Evolutionary conservation across 495 filamentous ascomycete species (phyloP).

Genomic region (Tuber melanosporum): DNA sequence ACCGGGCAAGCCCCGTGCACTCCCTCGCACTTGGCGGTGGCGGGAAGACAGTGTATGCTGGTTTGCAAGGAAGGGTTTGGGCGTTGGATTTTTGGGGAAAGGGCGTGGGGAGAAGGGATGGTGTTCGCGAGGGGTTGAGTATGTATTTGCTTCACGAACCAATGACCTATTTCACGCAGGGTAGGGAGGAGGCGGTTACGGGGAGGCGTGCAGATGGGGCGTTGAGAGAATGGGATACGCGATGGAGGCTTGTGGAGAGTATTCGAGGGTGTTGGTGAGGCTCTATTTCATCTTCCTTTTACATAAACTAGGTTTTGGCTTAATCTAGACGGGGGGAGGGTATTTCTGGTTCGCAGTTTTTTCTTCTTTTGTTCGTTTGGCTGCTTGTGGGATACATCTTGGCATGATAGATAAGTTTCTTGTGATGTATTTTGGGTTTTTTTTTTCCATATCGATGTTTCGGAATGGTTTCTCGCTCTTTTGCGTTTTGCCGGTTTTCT

Average conservation of each 20-base stretch:
- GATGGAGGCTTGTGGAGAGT: background rate
- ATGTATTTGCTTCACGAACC: background rate
- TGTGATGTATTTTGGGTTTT: background rate
- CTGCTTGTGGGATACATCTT: background rate
- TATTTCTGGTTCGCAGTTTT: background rate
- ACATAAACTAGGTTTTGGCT: background rate
- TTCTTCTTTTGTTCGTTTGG: background rate
- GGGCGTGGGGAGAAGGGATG: background rate
- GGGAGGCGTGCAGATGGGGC: background rate
- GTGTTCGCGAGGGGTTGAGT: background rate
- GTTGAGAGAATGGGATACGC: background rate
- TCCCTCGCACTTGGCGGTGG: conserved; percentile 19
- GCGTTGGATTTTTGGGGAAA: conserved; percentile 26
- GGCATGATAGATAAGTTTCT: background rate
- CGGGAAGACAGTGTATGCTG: conserved; percentile 27
- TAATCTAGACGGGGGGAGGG: background rate
- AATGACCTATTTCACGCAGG: background rate
- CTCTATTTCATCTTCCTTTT: background rate
- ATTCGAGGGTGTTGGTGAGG: background rate
- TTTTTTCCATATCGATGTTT: background rate
- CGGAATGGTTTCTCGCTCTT: background rate
- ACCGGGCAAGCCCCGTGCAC: conserved; percentile 19
- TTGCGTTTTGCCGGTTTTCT: background rate
- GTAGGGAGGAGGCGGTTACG: background rate
- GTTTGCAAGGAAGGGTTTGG: conserved; percentile 30